Evolutionary conservation across 163 green algal species (phyloP), one percentile per base, ranked within the genome.

Genomic region (Volvox carteri): DNA sequence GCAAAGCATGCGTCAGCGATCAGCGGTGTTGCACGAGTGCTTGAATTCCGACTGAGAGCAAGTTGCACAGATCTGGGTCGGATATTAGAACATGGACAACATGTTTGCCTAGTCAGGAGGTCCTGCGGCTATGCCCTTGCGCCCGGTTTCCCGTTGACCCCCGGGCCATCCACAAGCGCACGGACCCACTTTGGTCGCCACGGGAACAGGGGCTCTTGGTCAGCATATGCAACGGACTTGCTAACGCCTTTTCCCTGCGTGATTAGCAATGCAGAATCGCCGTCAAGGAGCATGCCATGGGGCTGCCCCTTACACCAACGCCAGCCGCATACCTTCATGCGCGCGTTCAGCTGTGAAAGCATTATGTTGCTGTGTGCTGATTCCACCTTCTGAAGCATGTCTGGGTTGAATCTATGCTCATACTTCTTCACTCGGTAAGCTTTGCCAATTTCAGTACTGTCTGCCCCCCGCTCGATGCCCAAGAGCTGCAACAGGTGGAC

Each of bases 161-260:
- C 35, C 28, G 75, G 50, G 48, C 75, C 56, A 77, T 30, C 30
- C 65, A n/a, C n/a, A 75, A 72, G 25, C 46, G 30, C 25, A 16
- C 42, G 18, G 6, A 56, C 90, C 87, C 72, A 93, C 93, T 94
- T 95, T 56, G 93, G 93, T 50, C 86, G 70, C 93, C 93, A 95
- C 4, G 93, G 93, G 72, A 95, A 95, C 25, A 95, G 87, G 0
- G 90, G 90, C 90, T 95, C 93, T 18, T 54, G 81, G 88, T 95
- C 93, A 35, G 92, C 92, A 60, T 93, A 94, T 0, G 84, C 84
- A 4, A 89, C 42, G 0, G 41, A 65, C 42, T 89, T 89, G 72
- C 39, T 84, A 2, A 84, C 23, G 18, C 84, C 84, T 84, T 89
- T 89, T 42, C 72, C 83, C 83, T 88, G 83, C 67, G 54, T 16